Conservation (phyloP, 495 filamentous ascomycete species). For the Penicillium mononematosum region DNA sequence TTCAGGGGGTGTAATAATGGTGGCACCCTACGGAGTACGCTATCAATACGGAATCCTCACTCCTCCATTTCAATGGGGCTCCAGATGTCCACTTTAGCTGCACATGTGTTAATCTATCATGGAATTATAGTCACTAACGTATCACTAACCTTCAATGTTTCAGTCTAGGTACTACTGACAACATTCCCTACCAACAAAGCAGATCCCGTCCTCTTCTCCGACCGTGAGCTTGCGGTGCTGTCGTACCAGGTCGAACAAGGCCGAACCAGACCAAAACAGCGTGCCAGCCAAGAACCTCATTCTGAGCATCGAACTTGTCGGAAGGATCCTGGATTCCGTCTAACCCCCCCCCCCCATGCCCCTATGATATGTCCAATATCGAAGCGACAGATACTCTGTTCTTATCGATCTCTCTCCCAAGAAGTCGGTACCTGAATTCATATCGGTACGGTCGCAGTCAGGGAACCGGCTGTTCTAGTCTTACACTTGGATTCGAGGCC, state of each 20-base stretch:
- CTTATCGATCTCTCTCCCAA: not conserved
- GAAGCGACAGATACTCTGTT: not conserved
- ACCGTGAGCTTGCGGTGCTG: not conserved
- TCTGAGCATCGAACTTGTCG: not conserved
- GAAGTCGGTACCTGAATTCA: not conserved
- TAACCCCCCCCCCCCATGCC: not conserved
- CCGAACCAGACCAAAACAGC: not conserved
- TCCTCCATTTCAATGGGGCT: not conserved
- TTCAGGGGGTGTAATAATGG: not conserved
- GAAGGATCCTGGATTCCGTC: too few relatives aligned
- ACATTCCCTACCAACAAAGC: not conserved
- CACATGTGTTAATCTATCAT: not conserved
- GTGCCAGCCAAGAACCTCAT: not conserved
- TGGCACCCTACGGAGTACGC: not conserved
- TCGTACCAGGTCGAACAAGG: not conserved
- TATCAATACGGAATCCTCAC: slow-evolving; percentile 5
- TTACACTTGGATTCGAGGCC: not conserved
- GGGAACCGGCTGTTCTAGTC: not conserved
- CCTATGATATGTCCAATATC: not conserved
- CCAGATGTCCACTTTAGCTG: too few relatives aligned
- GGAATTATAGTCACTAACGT: not conserved
- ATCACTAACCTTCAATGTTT: not conserved
- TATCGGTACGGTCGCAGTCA: not conserved
- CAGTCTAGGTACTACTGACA: not conserved
- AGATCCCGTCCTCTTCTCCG: not conserved